Evolutionary conservation across 176 grass and related monocot genomes (phyloP), one percentile per base, ranked within the genome.

Genomic region (Oryza punctata): DNA sequence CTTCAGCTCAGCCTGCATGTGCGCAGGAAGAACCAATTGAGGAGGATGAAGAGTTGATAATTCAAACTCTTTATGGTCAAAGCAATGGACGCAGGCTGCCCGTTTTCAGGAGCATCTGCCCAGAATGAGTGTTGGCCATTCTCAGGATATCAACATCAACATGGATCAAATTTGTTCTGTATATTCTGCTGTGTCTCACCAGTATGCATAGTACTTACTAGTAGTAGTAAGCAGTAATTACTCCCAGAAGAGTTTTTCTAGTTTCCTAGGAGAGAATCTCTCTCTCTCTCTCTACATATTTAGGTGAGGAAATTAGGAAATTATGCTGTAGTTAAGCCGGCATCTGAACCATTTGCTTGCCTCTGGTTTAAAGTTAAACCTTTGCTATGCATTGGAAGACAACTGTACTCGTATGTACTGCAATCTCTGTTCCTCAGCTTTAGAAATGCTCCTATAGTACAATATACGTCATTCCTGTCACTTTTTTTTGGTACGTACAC

Each of bases 51-150:
- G 74, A 86, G 11, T 18, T 40, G 27, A 78, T 88, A 67, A 69
- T 16, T 11, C 7, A 79, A 73, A 78, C 67, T 45, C 86, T 92
- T 7, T 89, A 92, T 33, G 69, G 67, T 7, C 63, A 16, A 74
- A 75, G 74, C 38, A 21, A 29, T 19, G 69, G 27, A 12, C 57
- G 13, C 49, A 78, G 86, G 82, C 83, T 88, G 46, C 83, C 86
- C 3, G 30, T 92, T 63, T 92, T 92, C 82, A 75, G 3, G 29
- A 69, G 70, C 0, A 92, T 92, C 74, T 92, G 86, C 60, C 68
- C 74, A 18, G 86, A 92, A 65, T 70, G 32, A 85, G 26, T 52
- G 35, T 25, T 8, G 23, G 1, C 30, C 68, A 69, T 47, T 46
- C 63, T 60, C 12, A 28, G 25, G 11, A 70, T 61, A 47, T 84